A percentile compares a stretch with the other conserved stretches of the same genome.
Conservation (phyloP, 208 protist genomes). For the Leishmania martiniquensis region DNA sequence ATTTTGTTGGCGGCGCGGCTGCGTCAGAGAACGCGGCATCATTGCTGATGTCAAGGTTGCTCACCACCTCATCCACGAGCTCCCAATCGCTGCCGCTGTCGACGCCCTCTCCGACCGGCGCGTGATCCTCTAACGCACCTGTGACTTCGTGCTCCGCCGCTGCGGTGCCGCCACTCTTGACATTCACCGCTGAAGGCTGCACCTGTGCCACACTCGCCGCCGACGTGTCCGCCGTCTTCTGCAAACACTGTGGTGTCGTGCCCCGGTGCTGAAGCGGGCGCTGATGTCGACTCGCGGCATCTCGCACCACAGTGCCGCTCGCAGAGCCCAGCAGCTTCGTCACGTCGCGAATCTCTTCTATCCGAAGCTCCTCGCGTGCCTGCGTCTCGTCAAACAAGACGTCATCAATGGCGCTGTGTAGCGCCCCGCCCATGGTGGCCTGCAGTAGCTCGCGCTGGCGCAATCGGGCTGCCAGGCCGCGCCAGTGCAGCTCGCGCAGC, state of each 20-base stretch:
- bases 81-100: constrained; percentile 9
- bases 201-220: background rate
- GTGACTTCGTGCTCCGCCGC: background rate
- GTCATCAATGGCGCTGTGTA: constrained; percentile 21
- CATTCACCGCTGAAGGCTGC: background rate
- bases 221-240: background rate
- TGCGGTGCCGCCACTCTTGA: background rate
- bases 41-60: background rate
- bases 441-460: constrained; percentile 22
- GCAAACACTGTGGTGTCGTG: background rate
- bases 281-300: background rate
- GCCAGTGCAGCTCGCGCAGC: constrained; percentile 21
- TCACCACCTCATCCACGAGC: background rate
- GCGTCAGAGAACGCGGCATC: background rate
- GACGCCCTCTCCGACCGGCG: background rate
- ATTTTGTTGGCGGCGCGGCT: background rate
- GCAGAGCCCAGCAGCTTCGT: constrained; percentile 19
- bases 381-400: constrained; percentile 18
- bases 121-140: background rate
- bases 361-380: constrained; percentile 17
- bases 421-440: background rate
- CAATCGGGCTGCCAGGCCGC: constrained; percentile 27
- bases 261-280: background rate
- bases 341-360: constrained; percentile 22
- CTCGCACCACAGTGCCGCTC: constrained; percentile 19